phyloP scores from a whole-genome alignment of 2,329 filamentous ascomycete species.

The Colletotrichum zoysiae region DNA sequence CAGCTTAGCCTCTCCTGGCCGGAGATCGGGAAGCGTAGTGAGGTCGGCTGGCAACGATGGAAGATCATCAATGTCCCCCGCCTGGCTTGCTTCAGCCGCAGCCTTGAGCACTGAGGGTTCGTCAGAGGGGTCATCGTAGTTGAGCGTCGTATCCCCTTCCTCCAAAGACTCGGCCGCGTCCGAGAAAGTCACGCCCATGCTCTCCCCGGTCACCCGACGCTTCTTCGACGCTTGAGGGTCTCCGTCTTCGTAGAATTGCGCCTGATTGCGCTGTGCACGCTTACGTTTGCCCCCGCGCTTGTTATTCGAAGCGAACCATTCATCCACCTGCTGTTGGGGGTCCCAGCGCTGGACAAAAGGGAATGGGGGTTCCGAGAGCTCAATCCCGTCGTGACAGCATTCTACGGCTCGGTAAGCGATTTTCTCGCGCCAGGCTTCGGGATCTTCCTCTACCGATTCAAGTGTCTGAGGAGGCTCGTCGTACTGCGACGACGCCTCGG shows the following conservation, averaged over 20 bases:
- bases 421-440: conserved; percentile 78
- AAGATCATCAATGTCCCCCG: conserved; percentile 69
- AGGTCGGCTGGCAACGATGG: conserved; percentile 71
- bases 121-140: conserved; percentile 53
- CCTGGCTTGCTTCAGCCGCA: conserved; percentile 56
- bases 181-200: conserved; percentile 21
- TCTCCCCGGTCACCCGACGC: conserved; percentile 26
- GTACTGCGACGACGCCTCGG: conserved; percentile 38
- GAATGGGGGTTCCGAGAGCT: conserved; percentile 83
- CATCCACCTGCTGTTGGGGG: conserved; percentile 70
- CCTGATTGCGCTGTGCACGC: conserved; percentile 57
- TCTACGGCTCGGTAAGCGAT: conserved; percentile 85
- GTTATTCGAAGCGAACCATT: conserved; percentile 51
- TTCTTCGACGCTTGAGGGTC: conserved; percentile 38
- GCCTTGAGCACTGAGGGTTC: conserved; percentile 45
- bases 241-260: conserved; percentile 56
- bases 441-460: conserved; percentile 55
- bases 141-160: conserved; percentile 52
- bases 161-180: conserved; percentile 24
- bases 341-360: conserved; percentile 94
- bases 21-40: conserved; percentile 64
- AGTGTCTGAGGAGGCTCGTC: conserved; percentile 23
- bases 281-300: conserved; percentile 63
- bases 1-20: conserved; percentile 59
- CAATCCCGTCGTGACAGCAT: conserved; percentile 78